phyloP scores from a whole-genome alignment of 257 asterid genomes.

The Agastache rugosa region DNA sequence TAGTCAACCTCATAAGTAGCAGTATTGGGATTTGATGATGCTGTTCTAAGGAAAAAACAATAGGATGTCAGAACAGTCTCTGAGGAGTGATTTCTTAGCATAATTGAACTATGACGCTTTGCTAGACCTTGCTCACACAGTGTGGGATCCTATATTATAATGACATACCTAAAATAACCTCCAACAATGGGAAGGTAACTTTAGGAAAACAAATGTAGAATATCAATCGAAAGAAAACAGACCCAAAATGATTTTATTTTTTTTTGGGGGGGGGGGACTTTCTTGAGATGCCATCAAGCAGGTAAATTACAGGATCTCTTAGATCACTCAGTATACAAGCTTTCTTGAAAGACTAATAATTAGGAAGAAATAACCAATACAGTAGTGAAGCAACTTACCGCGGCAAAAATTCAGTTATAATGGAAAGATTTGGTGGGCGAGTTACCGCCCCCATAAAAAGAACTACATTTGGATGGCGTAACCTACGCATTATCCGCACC shows the following conservation, averaged over 20 bases:
- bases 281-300: constrained; percentile 13
- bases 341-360: constrained; percentile 5
- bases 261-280: neutral
- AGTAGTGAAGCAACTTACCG: constrained; percentile 58
- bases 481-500: constrained; percentile 97
- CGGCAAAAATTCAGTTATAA: constrained; percentile 93
- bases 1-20: neutral
- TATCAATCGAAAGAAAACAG: neutral
- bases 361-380: constrained; percentile 23
- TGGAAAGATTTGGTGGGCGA: constrained; percentile 97
- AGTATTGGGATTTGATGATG: neutral
- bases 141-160: neutral
- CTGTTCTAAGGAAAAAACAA: neutral
- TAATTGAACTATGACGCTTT: constrained; percentile 2
- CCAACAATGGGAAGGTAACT: neutral
- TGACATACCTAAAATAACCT: neutral
- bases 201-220: neutral
- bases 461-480: constrained; percentile 97
- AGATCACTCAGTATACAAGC: neutral
- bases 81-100: neutral
- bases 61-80: constrained; percentile 10
- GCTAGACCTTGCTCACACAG: neutral
- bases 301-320: constrained; percentile 23
- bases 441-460: constrained; percentile 99
- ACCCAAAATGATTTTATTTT: too few species aligned